A percentile compares a stretch with the other conserved stretches of the same genome.
Conservation (phyloP, 208 protist species). For the Porcisia hertigi region DNA sequence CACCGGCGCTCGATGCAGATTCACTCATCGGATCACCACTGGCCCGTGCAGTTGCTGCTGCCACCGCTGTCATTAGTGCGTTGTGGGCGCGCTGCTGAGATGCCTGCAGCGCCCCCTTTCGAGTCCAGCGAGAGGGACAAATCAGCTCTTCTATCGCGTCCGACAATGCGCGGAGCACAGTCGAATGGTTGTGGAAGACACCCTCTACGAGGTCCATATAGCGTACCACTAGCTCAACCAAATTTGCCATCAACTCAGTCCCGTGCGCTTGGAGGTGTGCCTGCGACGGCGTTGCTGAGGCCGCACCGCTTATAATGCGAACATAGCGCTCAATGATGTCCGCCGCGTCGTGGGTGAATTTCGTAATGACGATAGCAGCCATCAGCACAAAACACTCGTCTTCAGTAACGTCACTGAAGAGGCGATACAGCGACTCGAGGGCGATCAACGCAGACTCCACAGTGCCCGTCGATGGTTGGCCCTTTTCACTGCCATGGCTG, state of each 20-base stretch:
- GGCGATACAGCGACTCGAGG: slow-evolving; percentile 38
- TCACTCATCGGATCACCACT: not conserved
- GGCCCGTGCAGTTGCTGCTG: not conserved
- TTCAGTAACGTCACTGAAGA: slow-evolving; percentile 42
- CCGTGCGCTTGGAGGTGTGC: slow-evolving; percentile 27
- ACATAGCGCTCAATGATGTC: slow-evolving; percentile 36
- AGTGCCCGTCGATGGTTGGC: not conserved
- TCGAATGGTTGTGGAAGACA: slow-evolving; percentile 36
- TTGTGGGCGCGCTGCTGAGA: slow-evolving; percentile 30
- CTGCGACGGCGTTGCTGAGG: not conserved
- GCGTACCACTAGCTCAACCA: slow-evolving; percentile 23
- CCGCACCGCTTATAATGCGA: not conserved
- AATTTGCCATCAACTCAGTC: slow-evolving; percentile 31
- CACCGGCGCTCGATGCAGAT: not conserved
- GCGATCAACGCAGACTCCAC: slow-evolving; percentile 8
- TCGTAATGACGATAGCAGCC: slow-evolving; percentile 53
- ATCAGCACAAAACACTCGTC: slow-evolving; percentile 58
- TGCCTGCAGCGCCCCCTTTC: slow-evolving; percentile 28
- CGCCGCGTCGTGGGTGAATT: slow-evolving; percentile 41
- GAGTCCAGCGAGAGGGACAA: slow-evolving; percentile 52
- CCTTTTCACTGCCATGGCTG: slow-evolving; percentile 1
- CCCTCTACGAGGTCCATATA: slow-evolving; percentile 44
- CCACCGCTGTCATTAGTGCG: slow-evolving; percentile 14
- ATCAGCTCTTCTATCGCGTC: slow-evolving; percentile 59
- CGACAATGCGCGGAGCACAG: slow-evolving; percentile 40